phyloP scores from a whole-genome alignment of 73 alveolate genomes.

The Symbiodinium pilosum region DNA sequence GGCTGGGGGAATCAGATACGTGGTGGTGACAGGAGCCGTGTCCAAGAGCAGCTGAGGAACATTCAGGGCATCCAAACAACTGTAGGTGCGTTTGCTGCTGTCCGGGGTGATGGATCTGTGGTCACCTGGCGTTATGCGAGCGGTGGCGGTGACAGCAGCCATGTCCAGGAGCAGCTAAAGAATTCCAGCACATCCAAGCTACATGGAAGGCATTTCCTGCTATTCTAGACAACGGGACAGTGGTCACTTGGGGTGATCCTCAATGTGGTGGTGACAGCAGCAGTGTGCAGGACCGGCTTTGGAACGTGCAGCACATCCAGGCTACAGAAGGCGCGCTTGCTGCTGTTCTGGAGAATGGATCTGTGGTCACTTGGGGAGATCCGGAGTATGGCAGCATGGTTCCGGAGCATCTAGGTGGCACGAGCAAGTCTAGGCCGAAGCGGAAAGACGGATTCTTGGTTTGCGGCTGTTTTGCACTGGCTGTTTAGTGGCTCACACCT shows the following conservation, averaged over 20 bases:
- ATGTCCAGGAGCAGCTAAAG: background rate
- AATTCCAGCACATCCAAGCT: background rate
- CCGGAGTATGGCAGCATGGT: too few relatives aligned
- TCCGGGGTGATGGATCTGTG: background rate
- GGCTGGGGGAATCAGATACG: background rate
- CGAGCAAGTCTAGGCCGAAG: too few relatives aligned
- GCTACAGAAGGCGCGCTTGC: background rate
- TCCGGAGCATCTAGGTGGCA: too few relatives aligned
- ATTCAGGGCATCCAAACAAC: background rate
- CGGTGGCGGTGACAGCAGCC: background rate
- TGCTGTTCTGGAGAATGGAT: background rate
- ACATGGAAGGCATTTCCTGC: background rate
- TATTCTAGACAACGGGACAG: background rate
- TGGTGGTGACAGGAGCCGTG: background rate
- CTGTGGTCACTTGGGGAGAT: background rate
- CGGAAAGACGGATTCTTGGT: too few relatives aligned
- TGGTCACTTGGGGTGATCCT: conserved; percentile 15
- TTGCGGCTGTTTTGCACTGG: too few relatives aligned
- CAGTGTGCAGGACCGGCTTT: background rate
- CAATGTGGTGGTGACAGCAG: background rate
- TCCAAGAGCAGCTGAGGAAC: background rate
- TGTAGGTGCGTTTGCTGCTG: background rate
- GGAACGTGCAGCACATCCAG: background rate
- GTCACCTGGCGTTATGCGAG: background rate
- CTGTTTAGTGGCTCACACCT: too few relatives aligned